Conservation (phyloP, 139 green algal genomes). For the Chlamydomonas sp. region DNA sequence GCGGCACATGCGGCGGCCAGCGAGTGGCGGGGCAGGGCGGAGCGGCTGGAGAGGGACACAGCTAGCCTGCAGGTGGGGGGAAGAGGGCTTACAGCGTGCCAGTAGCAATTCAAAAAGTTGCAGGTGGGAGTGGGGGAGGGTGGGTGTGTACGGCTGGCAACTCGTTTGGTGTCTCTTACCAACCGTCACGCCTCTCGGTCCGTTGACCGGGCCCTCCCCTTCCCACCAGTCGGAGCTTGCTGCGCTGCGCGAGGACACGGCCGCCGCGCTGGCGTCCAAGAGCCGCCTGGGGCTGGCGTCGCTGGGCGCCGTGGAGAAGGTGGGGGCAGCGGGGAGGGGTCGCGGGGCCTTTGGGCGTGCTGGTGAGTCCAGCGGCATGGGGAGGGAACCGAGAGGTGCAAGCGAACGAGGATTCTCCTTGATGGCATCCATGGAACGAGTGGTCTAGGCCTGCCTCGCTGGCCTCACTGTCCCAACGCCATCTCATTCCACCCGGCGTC, state of each 20-base stretch:
- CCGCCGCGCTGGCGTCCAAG: conserved; percentile 46
- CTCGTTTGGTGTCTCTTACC: neutral
- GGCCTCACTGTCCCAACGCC: too few species aligned
- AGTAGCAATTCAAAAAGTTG: neutral
- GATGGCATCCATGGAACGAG: too few species aligned
- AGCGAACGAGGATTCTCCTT: too few species aligned
- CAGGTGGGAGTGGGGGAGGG: neutral
- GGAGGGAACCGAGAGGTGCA: too few species aligned
- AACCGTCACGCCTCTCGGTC: neutral
- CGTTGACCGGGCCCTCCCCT: neutral
- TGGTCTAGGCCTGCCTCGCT: too few species aligned
- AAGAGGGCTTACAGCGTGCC: neutral
- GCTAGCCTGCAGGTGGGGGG: conserved; percentile 23
- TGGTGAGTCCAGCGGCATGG: too few species aligned
- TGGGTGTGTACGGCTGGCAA: too few species aligned
- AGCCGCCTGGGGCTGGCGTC: conserved; percentile 42
- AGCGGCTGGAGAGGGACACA: conserved; percentile 47
- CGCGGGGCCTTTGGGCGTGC: neutral
- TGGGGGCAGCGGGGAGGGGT: neutral
- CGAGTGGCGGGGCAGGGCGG: conserved; percentile 15
- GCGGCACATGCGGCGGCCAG: conserved; percentile 2
- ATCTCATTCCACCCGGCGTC: too few species aligned
- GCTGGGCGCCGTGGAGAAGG: conserved; percentile 52
- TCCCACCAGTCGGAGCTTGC: conserved; percentile 20
- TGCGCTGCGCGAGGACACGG: conserved; percentile 45